Evolutionary conservation across 352 stramenopile genomes (phyloP), one percentile per base, ranked within the genome.

Genomic region (Phytophthora macrochlamydospora): DNA sequence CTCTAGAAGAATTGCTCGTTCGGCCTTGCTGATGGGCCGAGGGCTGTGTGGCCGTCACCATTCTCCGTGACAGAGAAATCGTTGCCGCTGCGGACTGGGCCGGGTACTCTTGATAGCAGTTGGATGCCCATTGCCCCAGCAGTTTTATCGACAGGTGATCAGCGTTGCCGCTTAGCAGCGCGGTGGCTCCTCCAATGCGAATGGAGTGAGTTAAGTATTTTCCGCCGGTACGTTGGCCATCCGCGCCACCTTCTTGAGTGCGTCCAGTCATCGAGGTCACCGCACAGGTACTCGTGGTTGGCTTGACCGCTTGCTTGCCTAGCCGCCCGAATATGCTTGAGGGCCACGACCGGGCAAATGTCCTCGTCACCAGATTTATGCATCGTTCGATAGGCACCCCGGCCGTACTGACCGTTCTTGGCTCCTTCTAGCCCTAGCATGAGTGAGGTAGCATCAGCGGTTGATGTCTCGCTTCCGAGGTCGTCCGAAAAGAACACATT

Each of bases 331-430:
- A 67, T 45, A 3, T 62, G 52, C 12, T 35, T 42, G 3, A 58
- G 29, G 0, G 30, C 35, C 24, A 13, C 7, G 5, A 76, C 60
- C 11, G 67, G 71, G n/a, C 55, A 71, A 0, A 74, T 29, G 1
- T n/a, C 11, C 11, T 30, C 4, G 8, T 67, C 51, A 2, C 55
- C 61, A 1, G 35, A 67, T 29, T 7, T 1, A 18, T 67, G 51
- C 59, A 67, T 73, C 2, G 52, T 71, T 0, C 67, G 11, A 53
- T 50, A 71, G 0, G 56, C 62, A 5, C 48, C 63, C 3, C 67
- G 42, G 3, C 63, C 67, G 24, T 59, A 71, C 50, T 76, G 59
- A 37, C 69, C 59, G 11, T 71, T 75, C 30, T 57, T 74, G 31
- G 55, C 38, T 2, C 63, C 51, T 44, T 67, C 40, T 1, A 76